A percentile compares a stretch with the other conserved stretches of the same genome.
Conservation (phyloP, 2,329 filamentous ascomycete genomes). For the Penicillium sp. region DNA sequence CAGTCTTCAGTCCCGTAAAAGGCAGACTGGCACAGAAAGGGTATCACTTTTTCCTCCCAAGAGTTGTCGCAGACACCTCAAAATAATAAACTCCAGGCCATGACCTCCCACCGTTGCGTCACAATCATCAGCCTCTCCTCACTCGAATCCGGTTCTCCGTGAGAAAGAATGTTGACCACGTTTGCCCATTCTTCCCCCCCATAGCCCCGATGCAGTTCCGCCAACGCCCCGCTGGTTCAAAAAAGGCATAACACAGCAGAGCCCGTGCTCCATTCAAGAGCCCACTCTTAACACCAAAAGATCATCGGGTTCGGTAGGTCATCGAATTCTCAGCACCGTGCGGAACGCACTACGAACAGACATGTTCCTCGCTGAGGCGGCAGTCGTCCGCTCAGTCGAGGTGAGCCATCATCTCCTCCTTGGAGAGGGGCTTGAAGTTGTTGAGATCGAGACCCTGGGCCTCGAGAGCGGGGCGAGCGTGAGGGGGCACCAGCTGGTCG, state of each 20-base stretch:
- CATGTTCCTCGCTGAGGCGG: conserved; percentile 37
- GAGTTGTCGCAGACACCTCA: conserved; percentile 41
- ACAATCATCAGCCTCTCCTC: conserved; percentile 28
- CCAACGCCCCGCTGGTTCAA: conserved; percentile 5
- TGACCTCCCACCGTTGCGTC: conserved; percentile 32
- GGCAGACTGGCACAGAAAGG: conserved; percentile 43
- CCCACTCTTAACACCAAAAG: conserved; percentile 20
- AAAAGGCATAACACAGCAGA: conserved; percentile 24
- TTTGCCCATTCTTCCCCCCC: conserved; percentile 2
- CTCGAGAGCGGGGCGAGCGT: conserved; percentile 72
- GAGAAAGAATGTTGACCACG: conserved; percentile 20
- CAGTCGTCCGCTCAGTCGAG: conserved; percentile 69
- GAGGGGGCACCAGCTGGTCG: conserved; percentile 78
- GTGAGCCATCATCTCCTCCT: conserved; percentile 96
- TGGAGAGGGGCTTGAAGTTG: conserved; percentile 85
- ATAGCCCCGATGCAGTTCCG: conserved; percentile 7
- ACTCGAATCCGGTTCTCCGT: conserved; percentile 18
- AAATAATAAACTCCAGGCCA: conserved; percentile 37
- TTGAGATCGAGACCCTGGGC: conserved; percentile 85
- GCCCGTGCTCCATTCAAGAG: conserved; percentile 31
- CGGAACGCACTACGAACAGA: conserved; percentile 38
- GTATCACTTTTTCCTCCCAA: conserved; percentile 45
- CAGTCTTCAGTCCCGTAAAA: conserved; percentile 36
- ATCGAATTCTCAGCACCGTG: conserved; percentile 30
- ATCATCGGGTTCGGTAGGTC: conserved; percentile 15